Base-by-base conservation (phyloP, 2,329 filamentous ascomycete species). In the Calonectria montana region DNA sequence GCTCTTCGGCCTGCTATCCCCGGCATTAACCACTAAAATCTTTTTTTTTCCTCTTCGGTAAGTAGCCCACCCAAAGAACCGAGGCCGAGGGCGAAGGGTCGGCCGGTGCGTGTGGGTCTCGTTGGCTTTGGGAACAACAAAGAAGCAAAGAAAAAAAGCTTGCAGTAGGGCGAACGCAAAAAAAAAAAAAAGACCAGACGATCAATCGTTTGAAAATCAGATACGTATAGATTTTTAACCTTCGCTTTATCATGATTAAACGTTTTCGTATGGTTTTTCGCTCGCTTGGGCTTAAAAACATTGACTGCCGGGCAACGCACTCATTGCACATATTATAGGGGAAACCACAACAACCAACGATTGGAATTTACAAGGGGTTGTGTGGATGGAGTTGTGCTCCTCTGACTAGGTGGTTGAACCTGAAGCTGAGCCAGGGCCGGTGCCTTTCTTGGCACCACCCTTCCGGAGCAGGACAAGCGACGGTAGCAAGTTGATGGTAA, bases 51-150 rank as follows among this genome's bases (percentile, higher is more conserved):
- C 43, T 21, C 10, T 47, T 10, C 43, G 10, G n/a, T 47, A n/a
- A 13, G n/a, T 41, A 25, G 45, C 25, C 23, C 41, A 65, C 25
- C 15, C 43, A 18, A 70, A 55, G 37, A 43, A 23, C 68, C 69
- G 69, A 70, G 63, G 55, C 69, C 69, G 63, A 70, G 43, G 61
- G 27, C 67, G 47, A 29, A 45, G n/a, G 23, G 53, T 35, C 53
- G 53, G 53, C 53, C 53, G 53, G 35, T 18, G 53, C 53, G n/a
- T 23, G 53, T 59, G 53, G 53, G 53, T 37, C 23, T 15, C 25
- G 5, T 39, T 13, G 53, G 50, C n/a, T 37, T 59, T 31, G n/a
- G 27, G 31, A 57, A 59, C 35, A 59, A 35, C 53, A 35, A 59
- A 37, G 53, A 37, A 57, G 53, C 53, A 25, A 59, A 15, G 23